Percentiles rank a stretch among this genome's conserved stretches.
Evolutionary conservation across 2,329 filamentous ascomycete species (phyloP).

Genomic region (Moelleriella libera): DNA sequence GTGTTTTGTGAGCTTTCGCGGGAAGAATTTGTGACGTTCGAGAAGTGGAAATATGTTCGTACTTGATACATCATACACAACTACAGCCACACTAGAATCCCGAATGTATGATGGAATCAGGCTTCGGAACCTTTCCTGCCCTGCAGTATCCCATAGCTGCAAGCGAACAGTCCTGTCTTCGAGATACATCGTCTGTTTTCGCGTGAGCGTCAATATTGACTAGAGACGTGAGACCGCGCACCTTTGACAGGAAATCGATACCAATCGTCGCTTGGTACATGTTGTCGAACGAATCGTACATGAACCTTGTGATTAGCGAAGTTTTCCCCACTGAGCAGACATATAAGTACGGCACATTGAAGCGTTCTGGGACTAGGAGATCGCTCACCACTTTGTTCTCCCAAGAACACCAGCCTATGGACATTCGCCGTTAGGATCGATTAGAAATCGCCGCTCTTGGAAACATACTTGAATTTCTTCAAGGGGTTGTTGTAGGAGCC

Average conservation of each 20-base stretch:
- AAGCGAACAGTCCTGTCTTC: conserved; percentile 95
- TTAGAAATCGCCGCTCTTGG: neutral
- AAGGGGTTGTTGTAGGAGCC: conserved; percentile 96
- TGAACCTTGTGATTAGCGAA: conserved; percentile 95
- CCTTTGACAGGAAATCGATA: conserved; percentile 98
- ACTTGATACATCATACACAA: conserved; percentile 97
- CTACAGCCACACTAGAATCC: conserved; percentile 93
- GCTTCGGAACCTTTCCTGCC: conserved; percentile 92
- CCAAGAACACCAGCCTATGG: conserved; percentile 80
- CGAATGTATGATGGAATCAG: conserved; percentile 97
- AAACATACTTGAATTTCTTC: conserved; percentile 95
- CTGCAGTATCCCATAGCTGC: conserved; percentile 96
- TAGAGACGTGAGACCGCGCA: conserved; percentile 20
- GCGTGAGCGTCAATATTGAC: conserved; percentile 1
- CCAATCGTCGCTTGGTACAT: conserved; percentile 99
- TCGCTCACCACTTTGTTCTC: conserved; percentile 88
- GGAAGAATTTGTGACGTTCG: conserved; percentile 1
- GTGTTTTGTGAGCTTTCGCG: conserved; percentile 1
- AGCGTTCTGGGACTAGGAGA: neutral
- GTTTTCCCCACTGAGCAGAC: conserved; percentile 75
- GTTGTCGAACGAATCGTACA: conserved; percentile 99
- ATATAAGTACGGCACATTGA: conserved; percentile 10
- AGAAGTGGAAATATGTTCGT: conserved; percentile 8
- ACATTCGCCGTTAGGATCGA: neutral
- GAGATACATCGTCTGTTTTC: conserved; percentile 78